phyloP scores from a whole-genome alignment of 129 eudicot genomes.

The Pulicaria dysenterica region DNA sequence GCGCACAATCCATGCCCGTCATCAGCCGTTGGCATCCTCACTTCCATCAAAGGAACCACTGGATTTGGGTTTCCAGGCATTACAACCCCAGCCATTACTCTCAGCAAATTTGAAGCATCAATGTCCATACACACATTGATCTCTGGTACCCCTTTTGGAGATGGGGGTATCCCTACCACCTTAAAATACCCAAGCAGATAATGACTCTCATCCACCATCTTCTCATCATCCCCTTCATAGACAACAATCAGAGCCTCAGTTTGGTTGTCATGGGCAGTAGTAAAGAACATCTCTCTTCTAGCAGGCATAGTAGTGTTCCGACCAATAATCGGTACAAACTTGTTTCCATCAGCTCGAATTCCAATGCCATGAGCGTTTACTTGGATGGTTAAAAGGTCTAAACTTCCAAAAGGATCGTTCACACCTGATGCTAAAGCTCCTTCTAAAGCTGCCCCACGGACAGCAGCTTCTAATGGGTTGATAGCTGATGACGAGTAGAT shows the following conservation, averaged over 20 bases:
- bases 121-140: conserved; percentile 77
- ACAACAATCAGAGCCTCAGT: conserved; percentile 64
- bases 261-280: conserved; percentile 78
- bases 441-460: conserved; percentile 84
- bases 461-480: conserved; percentile 76
- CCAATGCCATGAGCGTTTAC: conserved; percentile 74
- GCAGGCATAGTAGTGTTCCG: conserved; percentile 68
- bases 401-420: conserved; percentile 70
- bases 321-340: conserved; percentile 58
- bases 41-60: conserved; percentile 55
- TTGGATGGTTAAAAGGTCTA: conserved; percentile 81
- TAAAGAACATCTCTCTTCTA: conserved; percentile 62
- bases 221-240: conserved; percentile 65
- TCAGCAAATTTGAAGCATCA: conserved; percentile 64
- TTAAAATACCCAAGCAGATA: conserved; percentile 64
- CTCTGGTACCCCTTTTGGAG: conserved; percentile 74
- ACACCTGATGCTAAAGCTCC: conserved; percentile 86
- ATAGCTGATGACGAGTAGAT: conserved; percentile 43
- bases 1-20: conserved; percentile 90
- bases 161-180: conserved; percentile 69
- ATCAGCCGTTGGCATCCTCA: conserved; percentile 86
- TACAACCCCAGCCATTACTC: conserved; percentile 63
- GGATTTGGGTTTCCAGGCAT: conserved; percentile 50
- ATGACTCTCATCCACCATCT: conserved; percentile 51
- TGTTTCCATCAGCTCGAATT: conserved; percentile 51